Base-by-base conservation (phyloP, 345 rosid genomes). In the Lepidium sativum region DNA sequence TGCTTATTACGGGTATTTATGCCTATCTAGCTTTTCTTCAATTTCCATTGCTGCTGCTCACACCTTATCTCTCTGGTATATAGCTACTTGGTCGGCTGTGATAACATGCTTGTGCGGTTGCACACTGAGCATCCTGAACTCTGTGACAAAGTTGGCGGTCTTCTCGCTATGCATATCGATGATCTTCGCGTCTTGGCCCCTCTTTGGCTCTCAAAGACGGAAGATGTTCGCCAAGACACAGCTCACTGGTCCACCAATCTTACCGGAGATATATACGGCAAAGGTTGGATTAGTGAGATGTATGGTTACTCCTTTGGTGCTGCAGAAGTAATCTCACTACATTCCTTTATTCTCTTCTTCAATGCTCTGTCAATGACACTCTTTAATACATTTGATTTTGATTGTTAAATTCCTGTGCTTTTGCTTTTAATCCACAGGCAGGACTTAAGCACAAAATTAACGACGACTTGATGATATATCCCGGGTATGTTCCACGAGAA, bases 261-360 rank as follows among this genome's bases (percentile, higher is more conserved):
- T 66, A 94, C 99, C 8, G 99, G 99, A n/a, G 99, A 94, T 69
- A 85, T 91, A 71, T 94, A 94, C 43, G 96, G 86, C 8, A 54
- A 77, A 80, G 97, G 99, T 63, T 94, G 97, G 97, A 94, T 94
- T 54, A 94, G 97, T 72, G 99, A 94, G 84, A 94, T 94, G 97
- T 90, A 91, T 78, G 99, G 99, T 76, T 94, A 94, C 82, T 90
- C 99, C 38, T 94, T 94, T 75, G 99, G 99, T 72, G 99, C 99
- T 8, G 97, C 99, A 21, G 91, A 94, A 67, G 99, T 94, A 63
- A 65, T 60, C 79, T 60, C 60, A 15, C 17, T 72, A 11, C 77
- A 60, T 49, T 13, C 59, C 63, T 72, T 12, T 0, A n/a, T 72
- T 90, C 39, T 58, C 49, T 38, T 48, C 4, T 18, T 47, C 17